Evolutionary conservation across 1,284 basidiomycete species (phyloP), one percentile per base, ranked within the genome.

Genomic region (Fomitiporia mediterranea): DNA sequence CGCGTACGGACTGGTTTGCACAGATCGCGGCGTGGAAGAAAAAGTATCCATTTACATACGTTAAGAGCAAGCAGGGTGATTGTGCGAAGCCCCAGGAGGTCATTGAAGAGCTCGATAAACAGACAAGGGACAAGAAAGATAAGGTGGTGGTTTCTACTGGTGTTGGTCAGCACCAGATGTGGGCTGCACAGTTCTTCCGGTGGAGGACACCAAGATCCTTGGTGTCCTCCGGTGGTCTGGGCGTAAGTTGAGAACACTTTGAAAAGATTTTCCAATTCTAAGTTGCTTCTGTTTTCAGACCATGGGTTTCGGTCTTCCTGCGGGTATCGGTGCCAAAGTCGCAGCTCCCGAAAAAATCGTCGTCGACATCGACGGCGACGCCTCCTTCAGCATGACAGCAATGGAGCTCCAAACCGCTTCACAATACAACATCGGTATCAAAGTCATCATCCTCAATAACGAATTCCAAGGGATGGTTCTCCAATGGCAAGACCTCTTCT

Each of bases 131-230:
- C 59, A 79, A 78, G 67, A 97, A 99, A 78, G 89, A 94, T 54
- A 84, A 98, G 42, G 81, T 98, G 28, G 77, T 99, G 65, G 75
- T 99, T 61, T 75, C 92, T 2, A 98, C 97, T 2, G 96, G 96
- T 66, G 97, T 99, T 23, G 97, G 97, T 3, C 96, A 98, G 72
- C 96, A 99, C 75, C 96, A 99, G 74, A 99, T 99, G 96, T 99
- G 94, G 94, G 95, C 96, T 1, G 93, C 92, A 47, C 97, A 99
- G 72, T 81, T 90, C 71, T 98, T 85, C 74, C 80, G 94, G 63
- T 98, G 95, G 95, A 89, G 76, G 58, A 72, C 86, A 52, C 96
- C 96, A 0, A 80, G 87, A 40, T 82, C 91, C 34, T 91, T 95
- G 87, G 85, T 99, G 59, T 94, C 94, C 6, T 96, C 93, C n/a